These are phyloP conservation scores for Yarrowia keelungensis DNA, from an alignment of 805 yeast species.

Conservation along the genomic window DNA sequence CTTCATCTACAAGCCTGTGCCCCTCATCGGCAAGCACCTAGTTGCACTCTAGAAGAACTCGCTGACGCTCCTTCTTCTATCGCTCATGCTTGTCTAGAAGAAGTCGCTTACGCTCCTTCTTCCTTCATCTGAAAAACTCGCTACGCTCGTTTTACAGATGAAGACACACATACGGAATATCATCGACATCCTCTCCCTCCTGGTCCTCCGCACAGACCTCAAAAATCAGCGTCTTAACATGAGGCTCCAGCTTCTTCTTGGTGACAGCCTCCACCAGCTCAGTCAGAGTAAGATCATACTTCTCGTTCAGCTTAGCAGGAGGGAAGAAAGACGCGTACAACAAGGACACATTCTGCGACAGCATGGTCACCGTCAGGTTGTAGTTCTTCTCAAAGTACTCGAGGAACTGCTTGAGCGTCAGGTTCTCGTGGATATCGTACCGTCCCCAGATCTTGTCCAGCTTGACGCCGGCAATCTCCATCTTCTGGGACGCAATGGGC, in stretches of 20 bases:
- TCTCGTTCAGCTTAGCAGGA: slow-evolving; percentile 83
- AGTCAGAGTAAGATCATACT: slow-evolving; percentile 70
- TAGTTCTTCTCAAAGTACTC: slow-evolving; percentile 80
- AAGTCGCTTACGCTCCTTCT: too few species aligned
- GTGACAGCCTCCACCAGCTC: slow-evolving; percentile 83
- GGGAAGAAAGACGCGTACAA: slow-evolving; percentile 94
- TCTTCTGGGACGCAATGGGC: slow-evolving; percentile 86
- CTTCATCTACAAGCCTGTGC: too few species aligned
- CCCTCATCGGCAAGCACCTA: too few species aligned
- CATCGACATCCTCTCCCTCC: slow-evolving; percentile 89
- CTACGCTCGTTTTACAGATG: slow-evolving; percentile 49
- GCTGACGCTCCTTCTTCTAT: too few species aligned
- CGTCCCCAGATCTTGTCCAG: slow-evolving; percentile 96
- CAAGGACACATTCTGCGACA: slow-evolving; percentile 87
- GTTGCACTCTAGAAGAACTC: too few species aligned
- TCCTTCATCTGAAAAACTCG: too few species aligned
- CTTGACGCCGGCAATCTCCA: slow-evolving; percentile 70
- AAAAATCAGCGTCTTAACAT: slow-evolving; percentile 77
- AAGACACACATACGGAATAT: slow-evolving; percentile 85
- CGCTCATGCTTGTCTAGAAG: too few species aligned
- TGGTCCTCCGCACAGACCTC: slow-evolving; percentile 93
- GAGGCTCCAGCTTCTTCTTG: slow-evolving; percentile 77
- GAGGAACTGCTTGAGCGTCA: slow-evolving; percentile 75
- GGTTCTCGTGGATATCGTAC: slow-evolving; percentile 69
- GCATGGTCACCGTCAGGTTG: slow-evolving; percentile 87